Base-by-base conservation (phyloP, 208 protist genomes). In the Leptomonas pyrrhocoris region DNA sequence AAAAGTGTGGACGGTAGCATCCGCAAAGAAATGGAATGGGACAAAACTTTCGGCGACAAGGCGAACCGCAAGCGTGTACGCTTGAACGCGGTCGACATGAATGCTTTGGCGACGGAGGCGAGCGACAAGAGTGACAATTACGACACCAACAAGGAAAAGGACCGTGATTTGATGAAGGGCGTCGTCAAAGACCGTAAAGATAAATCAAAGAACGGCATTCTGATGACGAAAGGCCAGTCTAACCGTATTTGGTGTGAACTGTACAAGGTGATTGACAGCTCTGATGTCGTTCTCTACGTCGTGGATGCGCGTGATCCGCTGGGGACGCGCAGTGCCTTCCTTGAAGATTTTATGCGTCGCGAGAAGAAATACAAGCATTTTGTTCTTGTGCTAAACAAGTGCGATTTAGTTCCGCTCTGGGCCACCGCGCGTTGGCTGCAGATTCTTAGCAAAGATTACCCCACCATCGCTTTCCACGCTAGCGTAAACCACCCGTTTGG, bases 361-460 rank as follows among this genome's bases (percentile, higher is more conserved):
- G 96, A 99, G 57, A 96, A 93, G 59, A 94, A 95, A 60, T 98
- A 99, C 89, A 99, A 99, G 76, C 98, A 99, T 72, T 94, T 99
- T 64, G 85, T 99, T 8, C 96, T 99, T 30, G 77, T 99, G n/a
- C 80, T 99, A 4, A 99, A 99, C 93, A 99, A 99, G 90, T 99
- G 98, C 81, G 99, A 99, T 84, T 86, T 99, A 16, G 94, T 99
- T 8, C 99, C 99, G 12, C 97, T 98, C 1, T 99, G 98, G 98
- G 97, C 94, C 2, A 99, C 98, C 1, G 92, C 92, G 31, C 86
- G 94, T 16, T 99, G 98, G 98, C 90, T 99, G 34, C 88, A 98
- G 61, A 77, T 98, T 23, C 84, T 99, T 16, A 99, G 97, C 51
- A 94, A 98, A 49, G 98, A 99, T 59, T 98, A 98, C 78, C 99